Percentiles rank a stretch among this genome's conserved stretches.
Conservation (phyloP, 495 filamentous ascomycete genomes). For the Aspergillus wentii region DNA sequence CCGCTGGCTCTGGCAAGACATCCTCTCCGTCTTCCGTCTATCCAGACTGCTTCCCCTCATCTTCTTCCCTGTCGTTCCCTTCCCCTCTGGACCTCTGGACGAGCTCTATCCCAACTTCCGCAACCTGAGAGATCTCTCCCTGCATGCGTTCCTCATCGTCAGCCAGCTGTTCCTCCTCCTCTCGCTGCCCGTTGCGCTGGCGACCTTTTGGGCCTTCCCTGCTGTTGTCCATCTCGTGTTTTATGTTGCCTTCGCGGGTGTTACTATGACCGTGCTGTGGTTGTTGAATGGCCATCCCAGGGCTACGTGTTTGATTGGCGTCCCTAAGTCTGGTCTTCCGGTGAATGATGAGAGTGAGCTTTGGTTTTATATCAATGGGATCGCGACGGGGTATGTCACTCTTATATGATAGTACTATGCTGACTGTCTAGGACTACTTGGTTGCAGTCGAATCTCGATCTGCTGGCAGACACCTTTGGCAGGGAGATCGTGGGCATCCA, state of each 20-base stretch:
- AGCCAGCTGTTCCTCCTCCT: slow-evolving; percentile 6
- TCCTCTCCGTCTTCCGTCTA: background rate
- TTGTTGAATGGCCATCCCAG: slow-evolving; percentile 24
- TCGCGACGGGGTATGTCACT: slow-evolving; percentile 7
- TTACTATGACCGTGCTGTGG: slow-evolving; percentile 39
- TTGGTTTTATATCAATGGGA: slow-evolving; percentile 10
- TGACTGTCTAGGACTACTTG: too few species aligned
- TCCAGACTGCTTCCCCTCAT: slow-evolving; percentile 34
- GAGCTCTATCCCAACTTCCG: slow-evolving; percentile 43
- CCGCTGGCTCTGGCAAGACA: background rate
- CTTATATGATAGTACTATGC: too few species aligned
- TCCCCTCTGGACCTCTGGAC: slow-evolving; percentile 43
- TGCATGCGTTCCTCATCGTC: slow-evolving; percentile 44
- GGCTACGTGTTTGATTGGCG: background rate
- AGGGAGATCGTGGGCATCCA: slow-evolving; percentile 66
- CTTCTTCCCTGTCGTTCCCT: slow-evolving; percentile 39
- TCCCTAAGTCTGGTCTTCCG: background rate
- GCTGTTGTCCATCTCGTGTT: slow-evolving; percentile 32
- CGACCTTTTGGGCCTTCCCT: slow-evolving; percentile 24
- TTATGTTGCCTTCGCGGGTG: slow-evolving; percentile 26
- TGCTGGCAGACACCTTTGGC: slow-evolving; percentile 61
- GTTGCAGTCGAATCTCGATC: slow-evolving; percentile 60
- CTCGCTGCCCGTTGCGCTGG: slow-evolving; percentile 35
- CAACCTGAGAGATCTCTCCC: slow-evolving; percentile 44
- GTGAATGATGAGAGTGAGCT: slow-evolving; percentile 3